These are phyloP conservation scores for Moniliophthora roreri DNA, from an alignment of 1,284 basidiomycete species.

Conservation along the genomic window DNA sequence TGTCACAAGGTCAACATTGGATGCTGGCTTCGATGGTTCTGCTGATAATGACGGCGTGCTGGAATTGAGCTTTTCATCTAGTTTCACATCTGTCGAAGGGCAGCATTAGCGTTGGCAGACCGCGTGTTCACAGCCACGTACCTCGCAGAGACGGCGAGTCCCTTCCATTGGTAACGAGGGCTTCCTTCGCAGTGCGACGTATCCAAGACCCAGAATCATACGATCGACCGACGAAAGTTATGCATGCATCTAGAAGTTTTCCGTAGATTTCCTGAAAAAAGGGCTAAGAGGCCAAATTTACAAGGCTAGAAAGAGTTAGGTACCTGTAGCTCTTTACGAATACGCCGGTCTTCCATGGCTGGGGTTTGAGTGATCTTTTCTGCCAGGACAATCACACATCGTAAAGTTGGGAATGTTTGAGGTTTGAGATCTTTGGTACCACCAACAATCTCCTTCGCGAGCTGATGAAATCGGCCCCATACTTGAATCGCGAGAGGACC, in stretches of 20 bases:
- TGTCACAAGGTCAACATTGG: constrained; percentile 45
- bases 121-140: constrained; percentile 29
- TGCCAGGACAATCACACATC: constrained; percentile 78
- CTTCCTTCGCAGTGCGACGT: constrained; percentile 63
- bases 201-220: constrained; percentile 83
- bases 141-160: constrained; percentile 62
- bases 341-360: constrained; percentile 85
- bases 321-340: constrained; percentile 90
- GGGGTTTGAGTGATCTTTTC: constrained; percentile 87
- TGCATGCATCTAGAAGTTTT: constrained; percentile 83
- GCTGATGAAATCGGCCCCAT: constrained; percentile 78
- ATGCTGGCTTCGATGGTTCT: constrained; percentile 42
- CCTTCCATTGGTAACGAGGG: constrained; percentile 57
- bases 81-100: constrained; percentile 40
- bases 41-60: constrained; percentile 38
- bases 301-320: neutral
- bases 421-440: constrained; percentile 62
- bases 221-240: constrained; percentile 72
- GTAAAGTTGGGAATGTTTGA: constrained; percentile 74
- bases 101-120: constrained; percentile 13
- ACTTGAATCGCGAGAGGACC: constrained; percentile 90
- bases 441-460: constrained; percentile 78
- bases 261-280: constrained; percentile 85
- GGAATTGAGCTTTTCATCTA: constrained; percentile 57
- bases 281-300: constrained; percentile 3